Evolutionary conservation across 306 rosid species (phyloP).

Genomic region (Benincasa hispida): DNA sequence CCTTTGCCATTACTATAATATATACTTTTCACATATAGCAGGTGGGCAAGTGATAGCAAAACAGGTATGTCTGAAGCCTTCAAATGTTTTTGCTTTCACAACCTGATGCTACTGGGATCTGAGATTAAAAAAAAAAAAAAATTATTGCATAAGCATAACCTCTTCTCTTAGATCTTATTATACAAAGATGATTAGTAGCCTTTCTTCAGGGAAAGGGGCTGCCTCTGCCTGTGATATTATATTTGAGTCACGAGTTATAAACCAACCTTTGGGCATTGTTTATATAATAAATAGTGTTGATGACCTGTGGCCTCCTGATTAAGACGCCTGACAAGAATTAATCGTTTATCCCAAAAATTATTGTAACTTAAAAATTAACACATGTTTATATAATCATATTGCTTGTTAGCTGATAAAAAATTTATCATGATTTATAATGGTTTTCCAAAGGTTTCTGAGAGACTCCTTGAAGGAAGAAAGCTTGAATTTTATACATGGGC

Average conservation of each 20-base stretch:
- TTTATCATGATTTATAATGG: neutral
- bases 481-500: slow-evolving; percentile 69
- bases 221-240: neutral
- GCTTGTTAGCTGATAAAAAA: neutral
- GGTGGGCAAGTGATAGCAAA: slow-evolving; percentile 71
- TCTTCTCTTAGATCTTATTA: neutral
- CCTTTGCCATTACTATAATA: slow-evolving; percentile 75
- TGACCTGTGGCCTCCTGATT: neutral
- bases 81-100: neutral
- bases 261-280: neutral
- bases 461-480: slow-evolving; percentile 57
- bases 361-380: neutral
- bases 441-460: slow-evolving; percentile 50
- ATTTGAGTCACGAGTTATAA: neutral
- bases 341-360: neutral
- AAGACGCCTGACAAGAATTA: neutral
- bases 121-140: no score
- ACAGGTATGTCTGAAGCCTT: slow-evolving; percentile 27
- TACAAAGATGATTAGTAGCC: neutral
- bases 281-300: neutral
- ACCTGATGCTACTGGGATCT: neutral
- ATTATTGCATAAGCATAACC: neutral
- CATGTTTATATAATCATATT: neutral
- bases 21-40: slow-evolving; percentile 65
- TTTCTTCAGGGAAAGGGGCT: neutral